Conservation (phyloP, 164 flowering plant species). For the Berberis thunbergii region DNA sequence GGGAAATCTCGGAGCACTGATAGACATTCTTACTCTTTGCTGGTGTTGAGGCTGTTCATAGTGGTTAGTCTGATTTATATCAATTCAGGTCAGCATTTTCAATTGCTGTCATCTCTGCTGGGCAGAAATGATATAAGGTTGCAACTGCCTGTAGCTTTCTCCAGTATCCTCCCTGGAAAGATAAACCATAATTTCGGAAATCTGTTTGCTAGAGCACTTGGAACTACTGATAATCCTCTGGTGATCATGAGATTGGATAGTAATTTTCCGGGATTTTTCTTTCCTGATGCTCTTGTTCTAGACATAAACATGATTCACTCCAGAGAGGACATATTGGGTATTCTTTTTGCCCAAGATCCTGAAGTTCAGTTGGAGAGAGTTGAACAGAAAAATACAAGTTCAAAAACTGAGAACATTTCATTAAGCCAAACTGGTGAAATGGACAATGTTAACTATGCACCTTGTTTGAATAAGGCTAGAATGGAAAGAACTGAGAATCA, state of each 20-base stretch:
- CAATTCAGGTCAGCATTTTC: conserved; percentile 18
- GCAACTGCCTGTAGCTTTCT: conserved; percentile 33
- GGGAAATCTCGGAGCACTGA: conserved; percentile 11
- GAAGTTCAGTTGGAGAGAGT: neutral
- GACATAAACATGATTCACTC: conserved; percentile 16
- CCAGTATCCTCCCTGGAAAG: conserved; percentile 10
- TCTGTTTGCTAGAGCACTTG: conserved; percentile 42
- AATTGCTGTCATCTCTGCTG: conserved; percentile 15
- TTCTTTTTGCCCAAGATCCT: conserved; percentile 28
- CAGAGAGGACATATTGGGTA: conserved; percentile 31
- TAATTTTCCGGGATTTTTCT: neutral
- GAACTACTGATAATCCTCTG: conserved; percentile 43
- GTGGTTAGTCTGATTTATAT: conserved; percentile 28
- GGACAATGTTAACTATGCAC: too few relatives aligned
- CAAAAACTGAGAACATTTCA: neutral
- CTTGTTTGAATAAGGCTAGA: too few relatives aligned
- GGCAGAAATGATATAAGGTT: conserved; percentile 12
- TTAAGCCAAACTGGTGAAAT: too few relatives aligned
- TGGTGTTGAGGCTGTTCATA: conserved; percentile 39
- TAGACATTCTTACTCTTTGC: conserved; percentile 17
- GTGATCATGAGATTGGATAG: conserved; percentile 26
- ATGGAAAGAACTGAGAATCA: too few relatives aligned
- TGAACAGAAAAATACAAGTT: neutral
- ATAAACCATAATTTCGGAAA: neutral
- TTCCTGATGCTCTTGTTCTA: conserved; percentile 25